Base-by-base conservation (phyloP, 2,329 filamentous ascomycete genomes). In the Fusarium robinianum region DNA sequence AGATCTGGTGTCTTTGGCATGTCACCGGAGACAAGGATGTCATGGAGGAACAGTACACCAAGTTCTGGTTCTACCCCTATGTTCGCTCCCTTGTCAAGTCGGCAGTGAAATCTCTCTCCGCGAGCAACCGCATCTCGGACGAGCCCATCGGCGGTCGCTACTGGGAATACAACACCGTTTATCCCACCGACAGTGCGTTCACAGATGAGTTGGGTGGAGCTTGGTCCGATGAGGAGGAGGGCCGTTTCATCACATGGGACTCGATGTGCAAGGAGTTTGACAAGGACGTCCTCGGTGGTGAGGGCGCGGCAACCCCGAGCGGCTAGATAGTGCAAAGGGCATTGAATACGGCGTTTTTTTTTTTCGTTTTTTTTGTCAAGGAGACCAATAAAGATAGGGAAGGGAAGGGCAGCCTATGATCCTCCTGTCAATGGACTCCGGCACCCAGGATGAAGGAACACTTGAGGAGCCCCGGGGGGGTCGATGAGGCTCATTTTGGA, bases 261-360 rank as follows among this genome's bases (percentile, higher is more conserved):
- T 36, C 62, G 21, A 49, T 68, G 10, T 68, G 66, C 38, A 48
- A 50, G 7, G 34, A 57, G 14, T 49, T 55, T 29, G 53, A 63
- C 21, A 44, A 46, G 6, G 12, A 46, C 2, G 48, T 65, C 5
- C 62, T 66, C 8, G 42, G 35, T 8, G 63, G 63, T 7, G 60
- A 57, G 39, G 36, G 36, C 32, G 8, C 5, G 7, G n/a, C n/a
- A 14, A 22, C n/a, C n/a, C n/a, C 16, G 19, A 31, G n/a, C 4
- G 11, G 5, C 11, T 21, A 17, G 40, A 35, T 10, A 21, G 11
- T 26, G 17, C 12, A 17, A 35, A 29, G 31, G 15, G 16, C n/a
- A 19, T 15, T 17, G 37, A 31, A 16, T 14, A 10, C 10, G 6
- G 12, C 14, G 14, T 25, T 8, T 11, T 26, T 5, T 11, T 10